A percentile compares a stretch with the other conserved stretches of the same genome.
These are phyloP conservation scores for Bisporella sp. DNA, from an alignment of 2,329 filamentous ascomycete genomes.

Conservation along the genomic window DNA sequence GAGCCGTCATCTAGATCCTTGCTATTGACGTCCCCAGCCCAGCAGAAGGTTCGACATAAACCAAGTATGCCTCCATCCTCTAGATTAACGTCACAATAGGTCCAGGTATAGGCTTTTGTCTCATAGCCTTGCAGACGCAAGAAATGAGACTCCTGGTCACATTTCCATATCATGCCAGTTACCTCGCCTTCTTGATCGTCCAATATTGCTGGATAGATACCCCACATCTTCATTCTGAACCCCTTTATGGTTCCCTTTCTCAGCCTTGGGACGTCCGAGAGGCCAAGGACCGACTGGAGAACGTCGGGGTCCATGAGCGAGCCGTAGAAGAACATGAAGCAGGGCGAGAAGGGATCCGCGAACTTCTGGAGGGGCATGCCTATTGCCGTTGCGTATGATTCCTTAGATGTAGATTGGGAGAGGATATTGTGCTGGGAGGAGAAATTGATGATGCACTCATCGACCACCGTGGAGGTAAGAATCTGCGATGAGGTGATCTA, in stretches of 20 bases:
- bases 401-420: no score
- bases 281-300: neutral
- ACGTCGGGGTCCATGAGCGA: conserved; percentile 3
- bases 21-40: conserved; percentile 2
- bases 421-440: no score
- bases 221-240: conserved; percentile 5
- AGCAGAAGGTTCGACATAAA: conserved; percentile 3
- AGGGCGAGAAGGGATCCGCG: conserved; percentile 1
- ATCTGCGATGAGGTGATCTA: no score
- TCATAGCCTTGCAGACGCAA: neutral
- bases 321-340: conserved; percentile 6
- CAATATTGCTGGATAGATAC: conserved; percentile 4
- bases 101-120: conserved; percentile 1
- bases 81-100: neutral
- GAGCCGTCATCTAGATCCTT: conserved; percentile 1
- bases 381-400: conserved; percentile 4
- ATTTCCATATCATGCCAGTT: conserved; percentile 2
- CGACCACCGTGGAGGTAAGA: no score
- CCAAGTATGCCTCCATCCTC: conserved; percentile 1
- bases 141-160: neutral
- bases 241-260: neutral
- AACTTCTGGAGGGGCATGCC: neutral
- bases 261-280: neutral
- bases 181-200: neutral
- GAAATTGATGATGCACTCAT: no score